Evolutionary conservation across 495 filamentous ascomycete genomes (phyloP).

Genomic region (Clavariopsis aquatica): DNA sequence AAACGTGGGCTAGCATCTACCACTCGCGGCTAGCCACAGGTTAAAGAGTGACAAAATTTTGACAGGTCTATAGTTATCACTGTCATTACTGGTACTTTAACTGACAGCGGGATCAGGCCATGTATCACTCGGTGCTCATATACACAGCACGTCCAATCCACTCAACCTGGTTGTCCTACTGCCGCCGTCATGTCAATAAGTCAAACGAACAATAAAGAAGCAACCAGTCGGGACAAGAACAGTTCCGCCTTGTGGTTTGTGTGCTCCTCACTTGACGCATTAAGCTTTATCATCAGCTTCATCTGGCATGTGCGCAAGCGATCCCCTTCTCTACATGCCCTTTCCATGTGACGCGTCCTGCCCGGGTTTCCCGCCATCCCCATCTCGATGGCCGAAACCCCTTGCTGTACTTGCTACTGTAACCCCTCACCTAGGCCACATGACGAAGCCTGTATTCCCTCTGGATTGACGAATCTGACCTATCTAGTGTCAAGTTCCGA

Average conservation of each 20-base stretch:
- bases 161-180: background rate
- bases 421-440: slow-evolving; percentile 9
- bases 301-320: slow-evolving; percentile 16
- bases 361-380: slow-evolving; percentile 17
- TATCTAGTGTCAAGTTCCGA: slow-evolving; percentile 11
- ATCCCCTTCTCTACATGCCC: slow-evolving; percentile 6
- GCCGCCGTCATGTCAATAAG: slow-evolving; percentile 6
- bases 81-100: slow-evolving; percentile 26
- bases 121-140: slow-evolving; percentile 16
- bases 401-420: slow-evolving; percentile 6
- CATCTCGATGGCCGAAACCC: slow-evolving; percentile 12
- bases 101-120: slow-evolving; percentile 37
- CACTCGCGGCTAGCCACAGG: slow-evolving; percentile 26
- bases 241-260: slow-evolving; percentile 10
- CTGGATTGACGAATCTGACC: slow-evolving; percentile 10
- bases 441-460: slow-evolving; percentile 6
- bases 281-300: slow-evolving; percentile 14
- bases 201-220: background rate
- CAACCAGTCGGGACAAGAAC: background rate
- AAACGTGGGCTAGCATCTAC: slow-evolving; percentile 32
- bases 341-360: slow-evolving; percentile 19
- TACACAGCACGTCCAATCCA: slow-evolving; percentile 9
- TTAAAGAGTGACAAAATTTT: slow-evolving; percentile 22
- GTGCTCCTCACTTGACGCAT: slow-evolving; percentile 13
- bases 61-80: slow-evolving; percentile 33